Percentiles rank a stretch among this genome's conserved stretches.
Conservation (phyloP, 768 basidiomycete species). For the Dacryopinax spathularia region DNA sequence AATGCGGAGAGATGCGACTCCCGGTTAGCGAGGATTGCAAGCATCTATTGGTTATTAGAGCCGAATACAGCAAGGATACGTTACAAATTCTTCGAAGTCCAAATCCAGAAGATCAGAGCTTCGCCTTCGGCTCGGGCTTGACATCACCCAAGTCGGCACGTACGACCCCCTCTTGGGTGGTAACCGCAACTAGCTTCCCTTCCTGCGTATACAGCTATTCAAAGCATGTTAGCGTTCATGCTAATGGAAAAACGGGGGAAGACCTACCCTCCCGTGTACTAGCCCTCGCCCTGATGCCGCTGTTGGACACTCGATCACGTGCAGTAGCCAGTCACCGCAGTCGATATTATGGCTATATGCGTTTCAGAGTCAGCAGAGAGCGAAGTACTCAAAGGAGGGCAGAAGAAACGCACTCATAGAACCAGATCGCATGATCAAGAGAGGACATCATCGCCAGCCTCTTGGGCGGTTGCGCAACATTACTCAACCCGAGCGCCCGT, state of each 20-base stretch:
- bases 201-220: slow-evolving; percentile 50
- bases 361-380: neutral
- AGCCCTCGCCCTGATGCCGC: slow-evolving; percentile 53
- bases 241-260: neutral
- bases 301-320: slow-evolving; percentile 52
- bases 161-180: slow-evolving; percentile 57
- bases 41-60: too few relatives aligned
- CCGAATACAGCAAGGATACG: neutral
- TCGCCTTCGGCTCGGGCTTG: neutral
- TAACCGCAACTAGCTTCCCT: slow-evolving; percentile 57
- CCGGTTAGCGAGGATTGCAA: too few relatives aligned
- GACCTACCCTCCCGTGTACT: slow-evolving; percentile 52
- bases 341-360: slow-evolving; percentile 65
- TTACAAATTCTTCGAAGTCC: neutral
- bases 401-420: slow-evolving; percentile 45
- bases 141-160: slow-evolving; percentile 10
- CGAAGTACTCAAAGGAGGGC: slow-evolving; percentile 3
- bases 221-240: slow-evolving; percentile 4
- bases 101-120: neutral
- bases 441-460: slow-evolving; percentile 50
- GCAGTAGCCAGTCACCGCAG: slow-evolving; percentile 68
- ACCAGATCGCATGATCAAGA: slow-evolving; percentile 67
- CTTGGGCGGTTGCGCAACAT: slow-evolving; percentile 36
- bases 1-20: too few relatives aligned
- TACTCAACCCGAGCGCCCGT: slow-evolving; percentile 41